Evolutionary conservation across 805 yeast genomes (phyloP).

Genomic region (Pichia phayaonensis): DNA sequence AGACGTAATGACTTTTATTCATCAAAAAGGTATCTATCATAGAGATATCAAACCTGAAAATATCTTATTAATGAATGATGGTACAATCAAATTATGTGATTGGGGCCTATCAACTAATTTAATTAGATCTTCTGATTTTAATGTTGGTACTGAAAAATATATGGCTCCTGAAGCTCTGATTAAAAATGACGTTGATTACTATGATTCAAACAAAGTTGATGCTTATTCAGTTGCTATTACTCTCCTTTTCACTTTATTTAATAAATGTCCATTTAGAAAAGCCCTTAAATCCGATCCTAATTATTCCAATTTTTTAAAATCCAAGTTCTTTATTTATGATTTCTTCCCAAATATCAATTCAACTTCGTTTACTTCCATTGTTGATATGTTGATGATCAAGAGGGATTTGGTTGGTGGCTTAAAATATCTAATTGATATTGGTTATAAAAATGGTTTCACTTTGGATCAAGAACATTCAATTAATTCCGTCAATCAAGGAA

Average conservation of each 20-base stretch:
- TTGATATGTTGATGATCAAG: conserved; percentile 35
- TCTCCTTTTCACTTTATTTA: conserved; percentile 41
- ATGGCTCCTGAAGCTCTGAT: conserved; percentile 46
- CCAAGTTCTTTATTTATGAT: conserved; percentile 38
- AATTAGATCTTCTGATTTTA: conserved; percentile 26
- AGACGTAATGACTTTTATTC: conserved; percentile 47
- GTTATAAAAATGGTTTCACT: conserved; percentile 32
- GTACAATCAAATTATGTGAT: conserved; percentile 57
- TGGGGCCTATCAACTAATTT: conserved; percentile 59
- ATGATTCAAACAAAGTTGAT: conserved; percentile 42
- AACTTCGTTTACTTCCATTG: conserved; percentile 33
- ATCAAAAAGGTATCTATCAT: conserved; percentile 53
- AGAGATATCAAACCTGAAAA: conserved; percentile 74
- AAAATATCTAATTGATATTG: conserved; percentile 22
- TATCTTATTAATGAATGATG: conserved; percentile 43
- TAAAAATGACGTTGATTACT: conserved; percentile 15
- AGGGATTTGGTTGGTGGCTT: conserved; percentile 36
- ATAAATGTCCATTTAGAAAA: conserved; percentile 45
- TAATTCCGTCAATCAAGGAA: conserved; percentile 15
- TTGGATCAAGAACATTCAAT: conserved; percentile 37
- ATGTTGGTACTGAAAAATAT: conserved; percentile 52
- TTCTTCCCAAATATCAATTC: conserved; percentile 40
- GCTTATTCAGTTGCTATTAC: conserved; percentile 51
- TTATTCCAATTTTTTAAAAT: conserved; percentile 35
- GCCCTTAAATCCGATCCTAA: conserved; percentile 33